A percentile compares a stretch with the other conserved stretches of the same genome.
Conservation (phyloP, 176 grass and related monocot genomes). For the Avena eriantha region DNA sequence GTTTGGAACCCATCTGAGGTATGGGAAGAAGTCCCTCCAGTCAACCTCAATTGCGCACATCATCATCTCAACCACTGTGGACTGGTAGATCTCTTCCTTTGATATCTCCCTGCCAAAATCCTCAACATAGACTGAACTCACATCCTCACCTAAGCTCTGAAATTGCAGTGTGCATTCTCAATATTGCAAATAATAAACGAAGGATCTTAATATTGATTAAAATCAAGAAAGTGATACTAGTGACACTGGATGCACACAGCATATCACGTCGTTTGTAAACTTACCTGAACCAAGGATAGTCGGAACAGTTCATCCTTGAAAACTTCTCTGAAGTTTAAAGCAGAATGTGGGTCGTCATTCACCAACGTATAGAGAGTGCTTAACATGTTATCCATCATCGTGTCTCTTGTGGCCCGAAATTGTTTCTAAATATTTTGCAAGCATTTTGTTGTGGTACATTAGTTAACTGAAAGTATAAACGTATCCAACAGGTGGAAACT, state of each 20-base stretch:
- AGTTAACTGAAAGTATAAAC: not conserved
- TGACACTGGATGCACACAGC: no score
- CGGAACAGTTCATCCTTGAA: constrained; percentile 74
- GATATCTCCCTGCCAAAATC: constrained; percentile 66
- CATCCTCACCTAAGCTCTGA: constrained; percentile 72
- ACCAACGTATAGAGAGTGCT: constrained; percentile 39
- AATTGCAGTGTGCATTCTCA: constrained; percentile 10
- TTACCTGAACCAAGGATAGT: constrained; percentile 74
- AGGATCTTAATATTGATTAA: no score
- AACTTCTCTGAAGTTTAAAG: constrained; percentile 66
- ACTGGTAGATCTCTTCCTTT: constrained; percentile 59
- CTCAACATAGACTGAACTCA: constrained; percentile 65
- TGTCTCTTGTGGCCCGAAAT: constrained; percentile 55
- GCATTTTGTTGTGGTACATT: not conserved
- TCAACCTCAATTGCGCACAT: constrained; percentile 82
- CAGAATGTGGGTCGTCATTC: constrained; percentile 48
- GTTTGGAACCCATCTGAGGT: constrained; percentile 85
- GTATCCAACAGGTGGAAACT: not conserved
- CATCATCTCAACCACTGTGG: constrained; percentile 68
- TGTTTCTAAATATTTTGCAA: constrained; percentile 59
- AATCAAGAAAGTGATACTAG: no score
- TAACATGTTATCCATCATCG: constrained; percentile 62
- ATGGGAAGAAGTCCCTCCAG: constrained; percentile 98
- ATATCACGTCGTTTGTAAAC: not conserved
- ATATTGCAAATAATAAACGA: not conserved